phyloP scores from a whole-genome alignment of 768 basidiomycete species.

The Lactifluus piperatus region DNA sequence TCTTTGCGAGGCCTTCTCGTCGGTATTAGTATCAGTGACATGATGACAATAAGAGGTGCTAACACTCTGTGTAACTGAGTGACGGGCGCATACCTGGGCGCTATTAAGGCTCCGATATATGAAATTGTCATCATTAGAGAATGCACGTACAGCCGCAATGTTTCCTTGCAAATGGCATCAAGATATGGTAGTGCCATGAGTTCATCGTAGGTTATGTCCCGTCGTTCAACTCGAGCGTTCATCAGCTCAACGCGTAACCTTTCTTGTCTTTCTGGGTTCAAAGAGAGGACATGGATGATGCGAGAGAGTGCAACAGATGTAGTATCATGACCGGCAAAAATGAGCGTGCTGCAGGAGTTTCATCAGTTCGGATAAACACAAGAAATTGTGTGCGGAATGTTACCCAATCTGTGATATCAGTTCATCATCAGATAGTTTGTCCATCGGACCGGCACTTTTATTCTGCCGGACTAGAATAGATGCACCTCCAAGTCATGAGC shows the following conservation, averaged over 20 bases:
- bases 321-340: conserved; percentile 21
- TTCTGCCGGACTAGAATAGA: conserved; percentile 22
- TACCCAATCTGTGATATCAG: conserved; percentile 27
- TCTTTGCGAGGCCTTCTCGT: conserved; percentile 5
- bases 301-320: conserved; percentile 20
- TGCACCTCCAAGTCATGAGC: background rate
- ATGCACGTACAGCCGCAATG: conserved; percentile 24
- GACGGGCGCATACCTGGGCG: conserved; percentile 9
- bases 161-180: conserved; percentile 31
- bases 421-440: conserved; percentile 24
- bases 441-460: conserved; percentile 13
- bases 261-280: conserved; percentile 16
- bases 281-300: conserved; percentile 19
- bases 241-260: conserved; percentile 17
- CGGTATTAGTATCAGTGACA: background rate
- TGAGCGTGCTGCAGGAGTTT: conserved; percentile 14
- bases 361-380: background rate
- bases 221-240: conserved; percentile 4
- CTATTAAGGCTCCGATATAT: background rate
- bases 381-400: background rate
- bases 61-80: conserved; percentile 18
- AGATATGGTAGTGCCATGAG: conserved; percentile 32
- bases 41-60: background rate
- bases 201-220: conserved; percentile 27
- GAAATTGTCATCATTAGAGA: background rate